These are phyloP conservation scores for Gossypium herbaceum DNA, from an alignment of 345 rosid genomes.

Conservation along the genomic window DNA sequence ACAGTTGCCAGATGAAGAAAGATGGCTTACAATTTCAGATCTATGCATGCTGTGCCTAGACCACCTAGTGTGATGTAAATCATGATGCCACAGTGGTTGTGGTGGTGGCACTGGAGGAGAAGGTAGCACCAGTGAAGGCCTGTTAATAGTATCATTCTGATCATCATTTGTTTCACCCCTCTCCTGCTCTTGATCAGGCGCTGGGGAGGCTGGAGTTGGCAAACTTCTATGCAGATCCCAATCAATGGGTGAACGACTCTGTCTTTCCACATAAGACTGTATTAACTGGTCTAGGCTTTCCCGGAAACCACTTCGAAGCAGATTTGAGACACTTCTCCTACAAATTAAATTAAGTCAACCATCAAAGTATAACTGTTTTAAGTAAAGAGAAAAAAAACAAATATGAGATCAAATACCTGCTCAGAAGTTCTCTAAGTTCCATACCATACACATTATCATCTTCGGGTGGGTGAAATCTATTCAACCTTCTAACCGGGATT, in stretches of 20 bases:
- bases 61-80: slow-evolving; percentile 79
- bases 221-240: slow-evolving; percentile 89
- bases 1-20: slow-evolving; percentile 8
- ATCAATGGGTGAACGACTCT: slow-evolving; percentile 75
- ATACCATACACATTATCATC: slow-evolving; percentile 92
- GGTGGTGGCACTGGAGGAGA: slow-evolving; percentile 91
- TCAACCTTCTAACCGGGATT: slow-evolving; percentile 65
- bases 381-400: not conserved
- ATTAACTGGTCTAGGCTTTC: slow-evolving; percentile 96
- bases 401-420: slow-evolving; percentile 57
- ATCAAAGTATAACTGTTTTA: not conserved
- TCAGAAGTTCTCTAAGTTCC: slow-evolving; percentile 94
- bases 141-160: slow-evolving; percentile 42
- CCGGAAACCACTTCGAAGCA: slow-evolving; percentile 96
- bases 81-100: slow-evolving; percentile 94
- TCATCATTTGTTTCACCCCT: slow-evolving; percentile 55
- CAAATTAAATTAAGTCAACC: slow-evolving; percentile 18
- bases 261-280: slow-evolving; percentile 92
- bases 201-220: slow-evolving; percentile 63
- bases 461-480: slow-evolving; percentile 89
- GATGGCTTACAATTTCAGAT: slow-evolving; percentile 74
- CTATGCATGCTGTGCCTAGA: slow-evolving; percentile 86
- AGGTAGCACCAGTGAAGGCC: slow-evolving; percentile 66
- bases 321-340: slow-evolving; percentile 97
- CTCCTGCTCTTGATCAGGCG: slow-evolving; percentile 58